Evolutionary conservation across 148 eudicot genomes (phyloP), one percentile per base, ranked within the genome.

Genomic region (Fagopyrum tataricum): DNA sequence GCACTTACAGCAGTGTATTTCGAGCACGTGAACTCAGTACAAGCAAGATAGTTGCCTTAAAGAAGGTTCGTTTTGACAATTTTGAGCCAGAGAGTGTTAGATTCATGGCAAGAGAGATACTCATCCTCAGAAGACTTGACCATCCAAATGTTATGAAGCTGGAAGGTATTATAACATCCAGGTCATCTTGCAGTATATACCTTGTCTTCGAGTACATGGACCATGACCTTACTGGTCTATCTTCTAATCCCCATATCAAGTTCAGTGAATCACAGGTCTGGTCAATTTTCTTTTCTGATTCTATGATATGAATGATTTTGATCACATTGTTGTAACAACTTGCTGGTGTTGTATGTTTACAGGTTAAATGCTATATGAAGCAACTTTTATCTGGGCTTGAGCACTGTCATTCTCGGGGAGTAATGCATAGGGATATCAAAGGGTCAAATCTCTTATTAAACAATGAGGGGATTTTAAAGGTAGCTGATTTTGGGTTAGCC

Each of bases 151-250:
- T 93, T 42, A 85, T 93, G 73, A 89, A 93, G 79, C 77, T 93
- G 84, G 97, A 91, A 56, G 98, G 98, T n/a, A 76, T 93, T 73
- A 83, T 89, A 43, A 85, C 94, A 0, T 91, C 95, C 23, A 83
- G 87, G 68, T 81, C 85, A 53, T 89, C 97, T 15, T 91, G 90
- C 75, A 91, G 91, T 87, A 78, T 93, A 47, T 91, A 87, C 81
- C 97, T 93, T 75, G 96, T 93, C 2, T 90, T 93, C n/a, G 96
- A 93, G 80, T 90, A 93, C 80, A 93, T 93, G 96, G 98, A 91
- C 56, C 97, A 93, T 78, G 98, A 93, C 75, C 87, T 93, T 49
- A 62, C 92, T 5, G 97, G 98, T 31, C 86, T 93, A 10, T 70
- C 86, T 43, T 86, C 98, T 55, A 82, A 82, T 80, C 91, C 97